Evolutionary conservation across 495 filamentous ascomycete species (phyloP), one percentile per base, ranked within the genome.

Genomic region (Thozetella sp.): DNA sequence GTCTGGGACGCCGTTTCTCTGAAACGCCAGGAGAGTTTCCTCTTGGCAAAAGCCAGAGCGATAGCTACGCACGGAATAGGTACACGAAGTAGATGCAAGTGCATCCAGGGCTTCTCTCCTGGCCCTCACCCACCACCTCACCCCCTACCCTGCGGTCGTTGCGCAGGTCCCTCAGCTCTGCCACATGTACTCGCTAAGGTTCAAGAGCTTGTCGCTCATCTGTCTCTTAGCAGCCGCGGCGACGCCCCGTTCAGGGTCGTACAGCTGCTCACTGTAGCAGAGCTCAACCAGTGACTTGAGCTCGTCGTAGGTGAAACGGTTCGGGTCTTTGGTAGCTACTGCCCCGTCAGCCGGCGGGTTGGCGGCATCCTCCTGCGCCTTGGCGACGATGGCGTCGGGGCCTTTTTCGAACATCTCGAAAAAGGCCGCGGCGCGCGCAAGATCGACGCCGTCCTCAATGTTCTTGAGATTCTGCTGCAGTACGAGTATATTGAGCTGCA

Each of bases 391-490:
- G 22, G 80, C 86, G 22, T 93, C 90, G 1, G 91, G 83, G 0
- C 95, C 95, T 57, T 83, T 80, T 17, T 85, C 78, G 75, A 95
- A 97, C 62, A 97, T 79, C 53, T 90, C 85, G 60, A 89, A 95
- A 74, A 90, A 98, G 45, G 84, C 84, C 10, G 86, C 85, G 11
- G 90, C 90, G 45, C 89, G 80, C 0, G 81, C 80, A 34, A 98
- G 82, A 30, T 85, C 82, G 2, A 89, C 87, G 2, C 86, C 79
- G n/a, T 85, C 76, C 69, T 91, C 92, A 59, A 99, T 89, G 55
- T 95, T 95, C 74, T 93, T 96, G 54, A 99, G 82, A 63, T 97
- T 97, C 64, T 98, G 96, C 68, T 97, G 93, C 25, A 99, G 76
- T 51, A 99, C 95, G 10, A 96, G 80, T 50, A 98, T 91, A 67